Evolutionary conservation across 805 yeast species (phyloP).

Genomic region (Wickerhamiella vanderwaltii): DNA sequence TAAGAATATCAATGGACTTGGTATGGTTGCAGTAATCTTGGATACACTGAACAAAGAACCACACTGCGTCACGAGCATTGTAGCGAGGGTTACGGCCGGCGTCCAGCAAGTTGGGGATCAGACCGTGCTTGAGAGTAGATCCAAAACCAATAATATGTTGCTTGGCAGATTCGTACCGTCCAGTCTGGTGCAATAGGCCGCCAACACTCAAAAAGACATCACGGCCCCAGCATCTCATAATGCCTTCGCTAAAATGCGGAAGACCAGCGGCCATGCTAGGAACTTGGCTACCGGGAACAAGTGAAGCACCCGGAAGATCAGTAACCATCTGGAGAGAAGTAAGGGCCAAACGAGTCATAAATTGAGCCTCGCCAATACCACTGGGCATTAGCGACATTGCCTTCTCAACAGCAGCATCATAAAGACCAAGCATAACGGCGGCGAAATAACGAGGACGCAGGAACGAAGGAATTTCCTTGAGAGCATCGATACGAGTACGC

Average conservation of each 20-base stretch:
- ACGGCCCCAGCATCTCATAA: slow-evolving; percentile 98
- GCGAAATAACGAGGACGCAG: slow-evolving; percentile 82
- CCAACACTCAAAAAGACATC: slow-evolving; percentile 83
- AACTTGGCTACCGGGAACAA: slow-evolving; percentile 45
- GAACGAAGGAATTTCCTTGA: slow-evolving; percentile 61
- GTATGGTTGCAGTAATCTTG: slow-evolving; percentile 65
- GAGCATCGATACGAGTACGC: slow-evolving; percentile 45
- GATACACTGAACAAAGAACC: slow-evolving; percentile 84
- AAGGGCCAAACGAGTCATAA: slow-evolving; percentile 67
- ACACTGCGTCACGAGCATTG: slow-evolving; percentile 93
- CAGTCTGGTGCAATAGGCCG: slow-evolving; percentile 69
- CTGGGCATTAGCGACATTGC: slow-evolving; percentile 48
- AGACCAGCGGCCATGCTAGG: slow-evolving; percentile 91
- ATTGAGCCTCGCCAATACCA: slow-evolving; percentile 51
- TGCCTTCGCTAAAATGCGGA: slow-evolving; percentile 83
- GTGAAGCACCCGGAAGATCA: slow-evolving; percentile 55
- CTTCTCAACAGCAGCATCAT: slow-evolving; percentile 63
- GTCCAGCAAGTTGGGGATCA: slow-evolving; percentile 85
- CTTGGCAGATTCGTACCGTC: slow-evolving; percentile 67
- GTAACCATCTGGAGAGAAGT: slow-evolving; percentile 85
- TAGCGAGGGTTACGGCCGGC: slow-evolving; percentile 90
- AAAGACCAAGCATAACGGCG: slow-evolving; percentile 66
- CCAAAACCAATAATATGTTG: slow-evolving; percentile 78
- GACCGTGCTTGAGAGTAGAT: slow-evolving; percentile 82
- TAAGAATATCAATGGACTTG: slow-evolving; percentile 49